A percentile compares a stretch with the other conserved stretches of the same genome.
phyloP scores from a whole-genome alignment of 2,329 filamentous ascomycete genomes.

The Phyllosticta citribraziliensis region DNA sequence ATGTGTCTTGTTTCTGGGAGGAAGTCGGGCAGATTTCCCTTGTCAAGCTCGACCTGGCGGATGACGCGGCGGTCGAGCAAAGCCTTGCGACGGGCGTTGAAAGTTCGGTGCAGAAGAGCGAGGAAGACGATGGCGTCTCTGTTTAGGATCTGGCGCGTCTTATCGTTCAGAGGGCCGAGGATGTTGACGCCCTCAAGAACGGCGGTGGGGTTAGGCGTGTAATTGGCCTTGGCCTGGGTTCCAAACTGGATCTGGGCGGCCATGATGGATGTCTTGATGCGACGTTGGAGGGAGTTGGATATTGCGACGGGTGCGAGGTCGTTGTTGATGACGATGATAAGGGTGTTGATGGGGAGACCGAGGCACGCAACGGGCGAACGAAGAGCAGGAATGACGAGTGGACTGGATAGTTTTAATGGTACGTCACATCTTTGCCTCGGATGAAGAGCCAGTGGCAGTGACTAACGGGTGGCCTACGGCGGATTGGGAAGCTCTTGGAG shows the following conservation, averaged over 20 bases:
- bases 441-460: constrained; percentile 1
- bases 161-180: constrained; percentile 66
- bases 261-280: not conserved
- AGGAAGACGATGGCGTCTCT: constrained; percentile 87
- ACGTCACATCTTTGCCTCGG: constrained; percentile 10
- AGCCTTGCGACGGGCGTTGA: constrained; percentile 79
- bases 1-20: constrained; percentile 92
- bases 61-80: constrained; percentile 77
- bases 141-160: constrained; percentile 82
- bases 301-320: not conserved
- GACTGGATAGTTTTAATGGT: not conserved
- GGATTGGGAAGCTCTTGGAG: constrained; percentile 2
- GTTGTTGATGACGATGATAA: not conserved
- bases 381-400: constrained; percentile 2
- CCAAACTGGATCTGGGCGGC: constrained; percentile 8
- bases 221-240: constrained; percentile 34
- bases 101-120: constrained; percentile 86
- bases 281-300: not conserved
- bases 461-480: constrained; percentile 1
- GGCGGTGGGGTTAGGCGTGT: constrained; percentile 53
- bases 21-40: constrained; percentile 82
- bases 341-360: not conserved
- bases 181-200: constrained; percentile 84
- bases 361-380: not conserved
- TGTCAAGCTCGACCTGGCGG: constrained; percentile 88